Evolutionary conservation across 2,329 filamentous ascomycete species (phyloP), one percentile per base, ranked within the genome.

Genomic region (Botrytis aclada): DNA sequence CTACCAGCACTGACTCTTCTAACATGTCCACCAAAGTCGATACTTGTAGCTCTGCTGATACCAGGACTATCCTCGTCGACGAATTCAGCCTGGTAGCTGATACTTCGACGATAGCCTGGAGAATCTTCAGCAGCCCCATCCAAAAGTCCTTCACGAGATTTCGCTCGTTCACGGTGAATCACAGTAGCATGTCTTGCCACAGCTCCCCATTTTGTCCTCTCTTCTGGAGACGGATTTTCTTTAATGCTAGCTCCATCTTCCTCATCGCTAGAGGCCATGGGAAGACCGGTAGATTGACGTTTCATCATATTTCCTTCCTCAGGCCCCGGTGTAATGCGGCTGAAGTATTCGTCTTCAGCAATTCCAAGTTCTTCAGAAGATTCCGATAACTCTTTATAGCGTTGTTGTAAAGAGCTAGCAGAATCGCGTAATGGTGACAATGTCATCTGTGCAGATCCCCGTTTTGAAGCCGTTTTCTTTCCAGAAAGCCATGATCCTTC

Each of bases 401-500:
- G 81, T 61, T 82, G 81, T 66, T 81, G 81, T 60, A 84, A 79
- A 14, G 83, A 84, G 60, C 80, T 82, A 64, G 83, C 80, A 67
- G 83, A 86, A 47, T 81, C 82, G 45, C 81, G 83, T 39, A 83
- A 73, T 76, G 82, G 77, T 76, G 79, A 32, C 74, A 78, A 63
- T 75, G 85, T 78, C 41, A 89, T 81, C 80, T 85, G 80, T 72
- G 85, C 79, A 76, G 85, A 85, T 43, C 83, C 82, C 76, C 85
- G 82, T 78, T 84, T 85, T 76, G 85, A 86, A 67, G 82, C 83
- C 76, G 84, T 72, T 76, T 83, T 82, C 72, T 91, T 90, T 25
- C 95, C 94, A 5, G 94, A 96, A 62, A 99, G 89, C 96, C 96
- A 99, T 0, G 95, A 98, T 7, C 89, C 96, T 83, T 99, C 96